Percentiles rank a stretch among this genome's conserved stretches.
Evolutionary conservation across 345 rosid species (phyloP).

Genomic region (Brassica juncea): DNA sequence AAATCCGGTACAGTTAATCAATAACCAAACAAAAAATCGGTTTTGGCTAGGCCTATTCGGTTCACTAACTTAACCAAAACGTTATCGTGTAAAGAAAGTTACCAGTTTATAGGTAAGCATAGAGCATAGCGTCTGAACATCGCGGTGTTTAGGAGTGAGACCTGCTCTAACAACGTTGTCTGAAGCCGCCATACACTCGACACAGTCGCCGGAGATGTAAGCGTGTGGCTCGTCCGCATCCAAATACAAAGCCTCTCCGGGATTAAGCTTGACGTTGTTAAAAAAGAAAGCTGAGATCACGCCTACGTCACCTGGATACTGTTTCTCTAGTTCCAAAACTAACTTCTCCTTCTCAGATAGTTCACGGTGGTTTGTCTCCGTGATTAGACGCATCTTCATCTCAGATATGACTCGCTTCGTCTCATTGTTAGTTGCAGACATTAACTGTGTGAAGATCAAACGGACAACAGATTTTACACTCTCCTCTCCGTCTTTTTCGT

Average conservation of each 20-base stretch:
- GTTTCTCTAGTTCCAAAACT: conserved; percentile 72
- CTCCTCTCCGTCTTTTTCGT: conserved; percentile 46
- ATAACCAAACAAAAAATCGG: not conserved
- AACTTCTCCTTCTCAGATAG: conserved; percentile 78
- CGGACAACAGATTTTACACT: conserved; percentile 58
- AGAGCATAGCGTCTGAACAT: conserved; percentile 87
- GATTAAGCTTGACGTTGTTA: conserved; percentile 81
- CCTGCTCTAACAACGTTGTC: conserved; percentile 99
- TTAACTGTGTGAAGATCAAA: conserved; percentile 73
- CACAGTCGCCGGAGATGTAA: conserved; percentile 80
- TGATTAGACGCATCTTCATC: conserved; percentile 59
- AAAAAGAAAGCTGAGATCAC: conserved; percentile 82
- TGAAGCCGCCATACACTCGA: conserved; percentile 98
- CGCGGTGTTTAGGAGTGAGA: conserved; percentile 90
- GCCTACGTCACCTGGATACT: conserved; percentile 79
- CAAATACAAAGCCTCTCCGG: conserved; percentile 91
- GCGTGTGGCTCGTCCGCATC: conserved; percentile 97
- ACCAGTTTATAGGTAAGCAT: conserved; percentile 97
- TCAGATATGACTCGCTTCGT: conserved; percentile 54
- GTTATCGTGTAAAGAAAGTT: conserved; percentile 31
- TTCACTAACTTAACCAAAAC: not conserved
- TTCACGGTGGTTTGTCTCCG: conserved; percentile 54
- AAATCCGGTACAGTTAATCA: conserved; percentile 21
- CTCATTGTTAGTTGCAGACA: conserved; percentile 62
- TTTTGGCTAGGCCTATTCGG: not conserved